Conservation (phyloP, 2,329 filamentous ascomycete genomes). For the Aspergillus pseudoviridinutans region DNA sequence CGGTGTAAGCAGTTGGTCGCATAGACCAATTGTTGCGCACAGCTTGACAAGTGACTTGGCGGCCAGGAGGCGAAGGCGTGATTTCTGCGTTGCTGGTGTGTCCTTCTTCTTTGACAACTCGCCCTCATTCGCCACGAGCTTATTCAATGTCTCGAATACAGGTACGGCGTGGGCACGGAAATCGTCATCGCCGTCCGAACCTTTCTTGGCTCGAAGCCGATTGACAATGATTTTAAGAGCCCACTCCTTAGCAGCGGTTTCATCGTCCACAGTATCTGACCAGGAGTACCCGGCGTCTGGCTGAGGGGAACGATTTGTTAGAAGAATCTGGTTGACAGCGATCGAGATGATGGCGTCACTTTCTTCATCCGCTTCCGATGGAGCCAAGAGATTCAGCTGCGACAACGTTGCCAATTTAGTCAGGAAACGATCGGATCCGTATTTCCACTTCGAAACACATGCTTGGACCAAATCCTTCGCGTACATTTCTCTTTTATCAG, state of each 20-base stretch:
- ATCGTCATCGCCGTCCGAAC: conserved; percentile 40
- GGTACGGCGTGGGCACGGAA: conserved; percentile 55
- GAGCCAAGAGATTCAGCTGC: conserved; percentile 71
- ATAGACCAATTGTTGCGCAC: conserved; percentile 67
- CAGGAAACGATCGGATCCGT: conserved; percentile 70
- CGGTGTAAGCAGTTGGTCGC: conserved; percentile 68
- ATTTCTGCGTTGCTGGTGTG: conserved; percentile 73
- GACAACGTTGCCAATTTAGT: conserved; percentile 49
- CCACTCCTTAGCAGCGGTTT: conserved; percentile 77
- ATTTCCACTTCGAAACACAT: conserved; percentile 69
- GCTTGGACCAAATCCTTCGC: conserved; percentile 78
- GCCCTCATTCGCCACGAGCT: conserved; percentile 69
- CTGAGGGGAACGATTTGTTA: conserved; percentile 59
- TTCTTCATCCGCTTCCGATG: conserved; percentile 67
- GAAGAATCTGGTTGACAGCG: conserved; percentile 68
- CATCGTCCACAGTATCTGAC: conserved; percentile 71
- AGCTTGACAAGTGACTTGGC: conserved; percentile 80
- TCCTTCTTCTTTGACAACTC: conserved; percentile 72
- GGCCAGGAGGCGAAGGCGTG: conserved; percentile 75
- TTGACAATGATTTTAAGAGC: conserved; percentile 85
- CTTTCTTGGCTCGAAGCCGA: conserved; percentile 65
- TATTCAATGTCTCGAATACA: conserved; percentile 75
- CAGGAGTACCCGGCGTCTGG: conserved; percentile 59
- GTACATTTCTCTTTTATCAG: conserved; percentile 76
- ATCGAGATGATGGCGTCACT: conserved; percentile 77